Percentiles rank a stretch among this genome's conserved stretches.
These are phyloP conservation scores for Auriscalpium vulgare DNA, from an alignment of 768 basidiomycete species.

Conservation along the genomic window DNA sequence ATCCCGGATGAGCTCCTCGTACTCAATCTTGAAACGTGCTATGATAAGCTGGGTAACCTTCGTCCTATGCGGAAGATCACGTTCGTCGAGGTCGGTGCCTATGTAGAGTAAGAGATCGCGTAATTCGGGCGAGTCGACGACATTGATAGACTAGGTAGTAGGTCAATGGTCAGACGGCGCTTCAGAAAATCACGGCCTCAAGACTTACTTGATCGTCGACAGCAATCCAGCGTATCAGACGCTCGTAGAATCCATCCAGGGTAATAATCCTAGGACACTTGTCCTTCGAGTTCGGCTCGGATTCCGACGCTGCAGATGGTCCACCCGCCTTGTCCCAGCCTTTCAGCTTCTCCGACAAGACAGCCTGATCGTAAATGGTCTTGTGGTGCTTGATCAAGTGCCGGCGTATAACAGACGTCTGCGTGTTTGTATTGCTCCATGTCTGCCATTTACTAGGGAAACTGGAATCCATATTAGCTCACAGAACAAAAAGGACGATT, in stretches of 20 bases:
- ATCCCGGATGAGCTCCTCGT: conserved; percentile 16
- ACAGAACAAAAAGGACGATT: too few species aligned
- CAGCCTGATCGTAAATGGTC: conserved; percentile 4
- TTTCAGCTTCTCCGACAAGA: conserved; percentile 15
- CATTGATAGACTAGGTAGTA: conserved; percentile 31
- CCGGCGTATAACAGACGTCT: conserved; percentile 16
- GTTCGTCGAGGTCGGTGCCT: conserved; percentile 18
- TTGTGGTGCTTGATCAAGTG: conserved; percentile 19
- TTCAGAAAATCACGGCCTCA: not conserved
- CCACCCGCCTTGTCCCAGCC: conserved; percentile 4
- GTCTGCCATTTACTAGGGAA: too few species aligned
- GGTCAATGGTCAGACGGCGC: not conserved
- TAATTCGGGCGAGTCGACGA: conserved; percentile 29
- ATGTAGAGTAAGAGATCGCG: conserved; percentile 24
- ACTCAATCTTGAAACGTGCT: conserved; percentile 16
- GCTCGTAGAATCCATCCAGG: conserved; percentile 16
- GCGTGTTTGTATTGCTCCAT: conserved; percentile 17
- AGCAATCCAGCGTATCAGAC: conserved; percentile 18
- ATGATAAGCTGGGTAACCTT: conserved; percentile 23
- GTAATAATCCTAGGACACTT: conserved; percentile 12
- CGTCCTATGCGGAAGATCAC: conserved; percentile 29
- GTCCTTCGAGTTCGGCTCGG: not conserved
- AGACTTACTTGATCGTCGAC: conserved; percentile 27
- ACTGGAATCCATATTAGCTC: too few species aligned
- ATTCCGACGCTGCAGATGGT: not conserved